Percentiles rank a stretch among this genome's conserved stretches.
Evolutionary conservation across 441 rosid species (phyloP).

Genomic region (Bruguiera hainesii): DNA sequence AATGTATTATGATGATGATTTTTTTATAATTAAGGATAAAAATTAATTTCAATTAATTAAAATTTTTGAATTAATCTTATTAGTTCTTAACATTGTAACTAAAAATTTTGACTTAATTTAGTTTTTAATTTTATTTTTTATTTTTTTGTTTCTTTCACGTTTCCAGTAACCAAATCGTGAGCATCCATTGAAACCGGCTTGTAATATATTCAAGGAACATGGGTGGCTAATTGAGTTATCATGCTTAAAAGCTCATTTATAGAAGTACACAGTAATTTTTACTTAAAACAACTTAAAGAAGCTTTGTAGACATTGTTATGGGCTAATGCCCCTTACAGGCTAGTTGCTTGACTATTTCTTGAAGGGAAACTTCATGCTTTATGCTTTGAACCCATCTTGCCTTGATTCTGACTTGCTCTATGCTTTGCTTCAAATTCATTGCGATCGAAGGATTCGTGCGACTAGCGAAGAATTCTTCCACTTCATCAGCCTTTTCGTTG

Average conservation of each 20-base stretch:
- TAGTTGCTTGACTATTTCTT: conserved; percentile 25
- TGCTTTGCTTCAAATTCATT: conserved; percentile 33
- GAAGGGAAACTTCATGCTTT: conserved; percentile 31
- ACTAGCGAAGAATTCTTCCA: too few species aligned
- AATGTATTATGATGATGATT: too few species aligned
- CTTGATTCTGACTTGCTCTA: conserved; percentile 29
- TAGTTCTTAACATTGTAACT: too few species aligned
- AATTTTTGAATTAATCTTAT: too few species aligned
- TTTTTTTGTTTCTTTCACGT: too few species aligned
- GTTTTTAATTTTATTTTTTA: neutral
- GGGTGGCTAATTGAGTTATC: conserved; percentile 1
- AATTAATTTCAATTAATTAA: too few species aligned
- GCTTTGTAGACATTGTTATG: too few species aligned
- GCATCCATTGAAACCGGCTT: conserved; percentile 1
- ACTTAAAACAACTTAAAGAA: too few species aligned
- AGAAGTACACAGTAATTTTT: too few species aligned
- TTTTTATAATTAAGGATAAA: too few species aligned
- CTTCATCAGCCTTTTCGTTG: too few species aligned
- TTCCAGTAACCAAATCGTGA: conserved; percentile 1
- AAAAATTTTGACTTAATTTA: neutral
- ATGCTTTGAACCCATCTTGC: conserved; percentile 34
- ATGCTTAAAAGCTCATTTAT: neutral
- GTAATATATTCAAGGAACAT: neutral
- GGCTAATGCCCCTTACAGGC: conserved; percentile 6
- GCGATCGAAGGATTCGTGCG: conserved; percentile 17